phyloP scores from a whole-genome alignment of 306 rosid species.

The Prinsepia uniflora region DNA sequence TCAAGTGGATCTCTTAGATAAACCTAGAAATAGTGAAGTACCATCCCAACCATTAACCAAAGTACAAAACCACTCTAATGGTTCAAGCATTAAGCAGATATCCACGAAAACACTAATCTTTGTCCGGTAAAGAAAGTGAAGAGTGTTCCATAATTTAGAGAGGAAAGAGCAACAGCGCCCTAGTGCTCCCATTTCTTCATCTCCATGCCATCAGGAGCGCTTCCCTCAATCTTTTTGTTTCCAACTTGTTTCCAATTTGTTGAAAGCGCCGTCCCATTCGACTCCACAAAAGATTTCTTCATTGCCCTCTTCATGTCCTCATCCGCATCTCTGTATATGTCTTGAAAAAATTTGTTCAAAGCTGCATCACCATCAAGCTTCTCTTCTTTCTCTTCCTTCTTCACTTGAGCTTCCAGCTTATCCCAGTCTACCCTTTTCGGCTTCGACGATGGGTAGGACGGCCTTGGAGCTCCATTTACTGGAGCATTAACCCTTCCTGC shows the following conservation, averaged over 20 bases:
- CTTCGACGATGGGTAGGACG: slow-evolving; percentile 83
- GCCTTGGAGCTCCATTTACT: slow-evolving; percentile 49
- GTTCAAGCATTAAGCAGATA: too few species aligned
- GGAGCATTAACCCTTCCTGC: slow-evolving; percentile 24
- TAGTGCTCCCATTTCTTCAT: slow-evolving; percentile 82
- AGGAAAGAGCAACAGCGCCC: background rate
- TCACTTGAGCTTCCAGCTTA: slow-evolving; percentile 80
- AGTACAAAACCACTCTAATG: too few species aligned
- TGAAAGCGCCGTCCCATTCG: slow-evolving; percentile 85
- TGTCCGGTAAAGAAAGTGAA: too few species aligned
- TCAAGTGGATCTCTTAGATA: too few species aligned
- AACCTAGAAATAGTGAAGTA: too few species aligned
- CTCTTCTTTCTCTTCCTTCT: slow-evolving; percentile 91
- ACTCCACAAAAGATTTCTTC: slow-evolving; percentile 92
- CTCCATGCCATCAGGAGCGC: slow-evolving; percentile 98
- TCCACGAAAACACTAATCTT: too few species aligned
- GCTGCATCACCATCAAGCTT: slow-evolving; percentile 98
- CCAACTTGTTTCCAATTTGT: slow-evolving; percentile 99
- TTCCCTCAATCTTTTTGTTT: slow-evolving; percentile 83
- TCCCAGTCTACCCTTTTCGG: slow-evolving; percentile 76
- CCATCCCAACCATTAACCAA: too few species aligned
- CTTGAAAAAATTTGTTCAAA: slow-evolving; percentile 82
- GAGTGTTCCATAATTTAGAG: too few species aligned
- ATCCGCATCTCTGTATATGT: slow-evolving; percentile 82
- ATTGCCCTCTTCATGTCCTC: slow-evolving; percentile 92